Base-by-base conservation (phyloP, 148 eudicot species). In the Rhododendron vialii region DNA sequence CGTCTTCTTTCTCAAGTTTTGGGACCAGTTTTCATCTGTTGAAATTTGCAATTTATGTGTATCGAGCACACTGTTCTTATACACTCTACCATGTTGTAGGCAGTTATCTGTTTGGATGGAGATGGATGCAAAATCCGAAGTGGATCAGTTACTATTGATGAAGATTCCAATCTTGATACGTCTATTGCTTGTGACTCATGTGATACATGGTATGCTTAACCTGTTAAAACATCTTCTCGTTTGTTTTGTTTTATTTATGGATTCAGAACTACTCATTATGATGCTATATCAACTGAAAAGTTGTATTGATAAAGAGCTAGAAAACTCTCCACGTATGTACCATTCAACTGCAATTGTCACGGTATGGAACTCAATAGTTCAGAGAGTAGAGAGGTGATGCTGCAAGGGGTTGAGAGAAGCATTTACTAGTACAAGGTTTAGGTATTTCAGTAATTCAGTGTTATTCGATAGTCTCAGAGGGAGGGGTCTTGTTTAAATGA, bases 121-220 rank as follows among this genome's bases (percentile, higher is more conserved):
- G 98, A 92, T 92, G 94, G 90, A 85, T 96, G 99, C 93, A 94
- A 93, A 91, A 86, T 95, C 80, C 94, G 95, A 73, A 92, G 88
- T 87, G 92, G 91, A 79, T 94, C 91, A 86, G 86, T 91, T 79
- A 87, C 92, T 84, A 86, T 87, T 85, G 98, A 93, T 78, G 98
- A 93, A 89, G 91, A 90, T 86, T 85, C 90, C 85, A 86, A 90
- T 86, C 91, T 93, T 76, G 99, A 96, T 87, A 95, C 96, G 86
- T 96, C 99, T 71, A 93, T 96, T 88, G 99, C 99, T 80, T 96
- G 99, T 90, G 99, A 96, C 93, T 91, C 92, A 82, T 96, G 99
- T 91, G 98, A 96, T 91, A 89, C 86, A 86, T 96, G 99, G 99
- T 96, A 95, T 53, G 85, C 26, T 84, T 67, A 75, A 36, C 47